phyloP scores from a whole-genome alignment of 2,329 filamentous ascomycete species.

The Pseudocercospora fuligena region DNA sequence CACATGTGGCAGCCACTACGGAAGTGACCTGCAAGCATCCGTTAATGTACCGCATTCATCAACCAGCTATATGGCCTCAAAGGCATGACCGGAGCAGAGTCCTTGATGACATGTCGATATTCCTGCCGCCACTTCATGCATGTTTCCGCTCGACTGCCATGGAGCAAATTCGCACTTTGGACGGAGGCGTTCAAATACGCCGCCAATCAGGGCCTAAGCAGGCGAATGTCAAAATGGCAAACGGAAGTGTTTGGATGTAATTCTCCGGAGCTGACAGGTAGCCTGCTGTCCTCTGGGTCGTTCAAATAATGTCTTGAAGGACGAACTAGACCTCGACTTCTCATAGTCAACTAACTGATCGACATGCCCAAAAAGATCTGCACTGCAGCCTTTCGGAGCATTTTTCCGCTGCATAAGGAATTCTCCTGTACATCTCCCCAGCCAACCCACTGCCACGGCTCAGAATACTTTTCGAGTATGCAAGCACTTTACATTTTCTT shows the following conservation, averaged over 20 bases:
- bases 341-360: too few relatives aligned
- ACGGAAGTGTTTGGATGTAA: too few relatives aligned
- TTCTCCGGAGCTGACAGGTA: too few relatives aligned
- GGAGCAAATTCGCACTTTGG: neutral
- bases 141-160: neutral
- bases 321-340: too few relatives aligned
- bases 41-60: neutral
- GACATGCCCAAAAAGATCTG: too few relatives aligned
- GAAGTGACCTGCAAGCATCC: neutral
- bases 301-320: too few relatives aligned
- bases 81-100: neutral
- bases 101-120: neutral
- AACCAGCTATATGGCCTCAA: neutral
- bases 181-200: neutral
- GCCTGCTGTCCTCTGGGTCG: too few relatives aligned
- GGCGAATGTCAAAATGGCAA: too few relatives aligned
- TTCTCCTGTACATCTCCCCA: too few relatives aligned
- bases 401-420: neutral
- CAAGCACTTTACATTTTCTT: too few relatives aligned
- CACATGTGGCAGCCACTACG: neutral
- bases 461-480: neutral
- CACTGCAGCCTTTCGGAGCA: neutral
- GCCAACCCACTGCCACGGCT: neutral
- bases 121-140: neutral
- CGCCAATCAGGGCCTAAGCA: too few relatives aligned